These are phyloP conservation scores for Fagopyrum tataricum DNA, from an alignment of 148 eudicot species.

Conservation along the genomic window DNA sequence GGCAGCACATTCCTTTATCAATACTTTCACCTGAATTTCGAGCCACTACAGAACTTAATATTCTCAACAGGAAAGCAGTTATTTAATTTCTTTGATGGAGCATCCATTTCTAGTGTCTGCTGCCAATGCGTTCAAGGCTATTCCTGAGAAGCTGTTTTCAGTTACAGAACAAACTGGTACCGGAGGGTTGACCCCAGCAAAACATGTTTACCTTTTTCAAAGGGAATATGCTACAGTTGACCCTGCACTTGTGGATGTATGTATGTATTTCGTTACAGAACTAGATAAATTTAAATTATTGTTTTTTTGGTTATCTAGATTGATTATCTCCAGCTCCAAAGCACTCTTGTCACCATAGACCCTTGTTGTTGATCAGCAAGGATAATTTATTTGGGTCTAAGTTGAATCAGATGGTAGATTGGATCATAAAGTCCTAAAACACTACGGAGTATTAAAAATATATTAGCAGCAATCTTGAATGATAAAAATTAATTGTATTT, in stretches of 20 bases:
- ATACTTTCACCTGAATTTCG: neutral
- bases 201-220: slow-evolving; percentile 78
- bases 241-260: slow-evolving; percentile 78
- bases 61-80: slow-evolving; percentile 39
- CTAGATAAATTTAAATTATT: neutral
- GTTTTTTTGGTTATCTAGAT: neutral
- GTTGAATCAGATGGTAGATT: neutral
- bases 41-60: slow-evolving; percentile 10
- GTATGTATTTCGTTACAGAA: slow-evolving; percentile 18
- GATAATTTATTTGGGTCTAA: neutral
- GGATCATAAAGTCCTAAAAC: neutral
- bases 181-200: slow-evolving; percentile 28
- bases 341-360: neutral
- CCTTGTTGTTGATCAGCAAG: neutral
- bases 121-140: slow-evolving; percentile 46
- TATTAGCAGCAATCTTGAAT: neutral
- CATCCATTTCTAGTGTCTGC: slow-evolving; percentile 65
- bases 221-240: slow-evolving; percentile 91
- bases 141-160: slow-evolving; percentile 46
- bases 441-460: neutral
- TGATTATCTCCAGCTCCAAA: neutral
- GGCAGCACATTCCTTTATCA: slow-evolving; percentile 4
- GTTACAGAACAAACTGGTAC: slow-evolving; percentile 34
- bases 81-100: slow-evolving; percentile 53
- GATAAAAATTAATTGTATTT: neutral